Conservation (phyloP, 2,329 filamentous ascomycete genomes). For the Trichophyton verrucosum region DNA sequence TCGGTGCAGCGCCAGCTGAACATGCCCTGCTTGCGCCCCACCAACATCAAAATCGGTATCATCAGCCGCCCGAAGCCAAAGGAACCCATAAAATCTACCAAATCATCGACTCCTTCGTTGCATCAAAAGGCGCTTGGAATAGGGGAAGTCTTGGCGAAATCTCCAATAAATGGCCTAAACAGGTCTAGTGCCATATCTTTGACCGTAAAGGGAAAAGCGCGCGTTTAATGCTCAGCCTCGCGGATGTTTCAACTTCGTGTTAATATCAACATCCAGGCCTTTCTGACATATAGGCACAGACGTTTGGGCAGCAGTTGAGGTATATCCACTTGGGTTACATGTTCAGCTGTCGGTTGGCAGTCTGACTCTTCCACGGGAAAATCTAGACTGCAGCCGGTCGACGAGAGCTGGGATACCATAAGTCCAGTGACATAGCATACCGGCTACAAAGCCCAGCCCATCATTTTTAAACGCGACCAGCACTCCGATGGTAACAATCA, state of each 20-base stretch:
- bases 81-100: background rate
- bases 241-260: background rate
- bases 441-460: constrained; percentile 71
- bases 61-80: background rate
- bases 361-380: constrained; percentile 22
- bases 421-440: constrained; percentile 64
- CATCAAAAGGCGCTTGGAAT: background rate
- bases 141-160: background rate
- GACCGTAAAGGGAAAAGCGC: background rate
- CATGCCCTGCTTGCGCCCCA: background rate
- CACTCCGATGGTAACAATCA: constrained; percentile 75
- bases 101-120: background rate
- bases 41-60: background rate
- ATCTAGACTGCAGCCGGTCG: constrained; percentile 18
- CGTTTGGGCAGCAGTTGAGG: background rate
- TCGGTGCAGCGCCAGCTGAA: background rate
- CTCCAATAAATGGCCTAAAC: background rate
- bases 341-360: background rate
- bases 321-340: background rate
- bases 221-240: background rate
- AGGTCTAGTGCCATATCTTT: background rate
- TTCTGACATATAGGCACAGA: background rate
- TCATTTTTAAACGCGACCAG: constrained; percentile 83
- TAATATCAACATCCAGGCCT: background rate
- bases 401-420: constrained; percentile 37